Percentiles rank a stretch among this genome's conserved stretches.
phyloP scores from a whole-genome alignment of 23 red algal species.

The Gracilaria gracilis region DNA sequence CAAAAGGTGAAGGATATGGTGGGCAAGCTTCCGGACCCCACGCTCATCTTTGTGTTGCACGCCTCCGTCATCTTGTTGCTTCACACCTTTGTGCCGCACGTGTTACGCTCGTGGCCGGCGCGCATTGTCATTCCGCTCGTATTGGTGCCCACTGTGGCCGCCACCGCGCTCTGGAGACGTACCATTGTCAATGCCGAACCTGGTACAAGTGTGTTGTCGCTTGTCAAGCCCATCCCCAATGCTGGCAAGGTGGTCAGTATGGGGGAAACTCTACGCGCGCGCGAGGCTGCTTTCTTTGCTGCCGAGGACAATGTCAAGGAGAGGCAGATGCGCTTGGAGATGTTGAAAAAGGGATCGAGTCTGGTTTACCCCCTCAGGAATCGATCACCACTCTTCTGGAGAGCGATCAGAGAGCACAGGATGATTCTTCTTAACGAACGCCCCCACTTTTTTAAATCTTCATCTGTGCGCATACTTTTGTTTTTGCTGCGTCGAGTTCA shows the following conservation, averaged over 20 bases:
- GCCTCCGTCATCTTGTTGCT: slow-evolving; percentile 34
- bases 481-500: no score
- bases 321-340: slow-evolving; percentile 46
- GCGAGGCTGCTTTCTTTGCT: slow-evolving; percentile 21
- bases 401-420: slow-evolving; percentile 5
- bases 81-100: slow-evolving; percentile 23
- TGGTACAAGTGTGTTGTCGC: background rate
- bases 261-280: slow-evolving; percentile 45
- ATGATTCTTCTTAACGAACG: background rate
- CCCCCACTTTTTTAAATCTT: no score
- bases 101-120: slow-evolving; percentile 33
- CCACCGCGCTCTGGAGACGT: slow-evolving; percentile 47
- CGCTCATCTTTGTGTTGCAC: slow-evolving; percentile 25
- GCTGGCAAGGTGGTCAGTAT: slow-evolving; percentile 42
- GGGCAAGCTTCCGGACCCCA: slow-evolving; percentile 60
- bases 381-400: slow-evolving; percentile 37
- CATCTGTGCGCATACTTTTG: no score
- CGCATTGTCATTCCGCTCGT: slow-evolving; percentile 38
- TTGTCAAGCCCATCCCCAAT: slow-evolving; percentile 51
- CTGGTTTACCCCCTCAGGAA: slow-evolving; percentile 37
- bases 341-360: slow-evolving; percentile 53
- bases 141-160: slow-evolving; percentile 12
- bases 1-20: slow-evolving; percentile 34
- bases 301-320: slow-evolving; percentile 42
- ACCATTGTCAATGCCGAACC: slow-evolving; percentile 24